These are phyloP conservation scores for Agaricales sp. DNA, from an alignment of 1,284 basidiomycete genomes.

Conservation along the genomic window DNA sequence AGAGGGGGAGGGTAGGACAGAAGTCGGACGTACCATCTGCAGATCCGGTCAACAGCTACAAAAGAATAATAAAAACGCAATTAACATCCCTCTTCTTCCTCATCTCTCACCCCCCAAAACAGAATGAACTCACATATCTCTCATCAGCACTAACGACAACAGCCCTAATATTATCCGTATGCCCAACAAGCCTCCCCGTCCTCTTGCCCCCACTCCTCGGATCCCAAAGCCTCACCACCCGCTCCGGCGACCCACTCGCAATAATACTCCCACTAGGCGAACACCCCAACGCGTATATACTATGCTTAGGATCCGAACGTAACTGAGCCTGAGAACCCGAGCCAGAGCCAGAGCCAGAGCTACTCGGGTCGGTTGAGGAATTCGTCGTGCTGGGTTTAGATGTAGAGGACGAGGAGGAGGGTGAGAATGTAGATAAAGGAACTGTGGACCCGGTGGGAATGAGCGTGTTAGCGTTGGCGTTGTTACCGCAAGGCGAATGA, in stretches of 20 bases:
- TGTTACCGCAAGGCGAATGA: no score
- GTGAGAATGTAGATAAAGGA: no score
- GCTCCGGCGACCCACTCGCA: conserved; percentile 86
- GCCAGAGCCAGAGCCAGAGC: no score
- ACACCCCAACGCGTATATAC: conserved; percentile 67
- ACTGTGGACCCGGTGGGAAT: no score
- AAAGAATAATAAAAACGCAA: conserved; percentile 8
- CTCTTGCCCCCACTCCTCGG: conserved; percentile 69
- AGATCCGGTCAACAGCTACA: conserved; percentile 77
- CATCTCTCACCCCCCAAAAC: no score
- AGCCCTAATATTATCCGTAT: conserved; percentile 93
- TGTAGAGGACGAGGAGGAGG: no score
- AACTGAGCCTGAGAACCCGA: no score
- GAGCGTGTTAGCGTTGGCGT: no score
- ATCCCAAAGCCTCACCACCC: conserved; percentile 89
- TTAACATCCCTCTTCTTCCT: no score
- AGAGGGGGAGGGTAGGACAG: no score
- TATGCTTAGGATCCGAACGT: background rate
- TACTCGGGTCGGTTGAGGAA: no score
- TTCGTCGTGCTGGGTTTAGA: no score
- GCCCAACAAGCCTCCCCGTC: conserved; percentile 73
- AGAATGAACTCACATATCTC: conserved; percentile 56
- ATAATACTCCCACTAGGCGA: conserved; percentile 76
- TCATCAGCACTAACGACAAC: conserved; percentile 86
- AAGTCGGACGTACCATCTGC: conserved; percentile 56